These are phyloP conservation scores for Hydnomerulius pinastri DNA, from an alignment of 768 basidiomycete species.

Conservation along the genomic window DNA sequence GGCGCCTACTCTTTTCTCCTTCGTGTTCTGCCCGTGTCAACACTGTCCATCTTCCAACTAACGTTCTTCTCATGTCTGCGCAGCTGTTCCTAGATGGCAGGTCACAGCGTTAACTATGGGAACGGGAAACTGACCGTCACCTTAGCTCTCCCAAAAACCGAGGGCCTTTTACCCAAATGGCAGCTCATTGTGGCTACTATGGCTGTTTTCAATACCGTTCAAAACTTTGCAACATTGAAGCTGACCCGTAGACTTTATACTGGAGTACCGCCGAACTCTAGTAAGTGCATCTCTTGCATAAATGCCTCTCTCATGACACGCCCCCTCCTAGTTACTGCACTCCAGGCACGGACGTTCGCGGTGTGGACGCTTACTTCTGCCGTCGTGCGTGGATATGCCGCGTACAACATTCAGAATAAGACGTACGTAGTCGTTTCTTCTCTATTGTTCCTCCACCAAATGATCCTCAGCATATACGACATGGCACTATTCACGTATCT, in stretches of 20 bases:
- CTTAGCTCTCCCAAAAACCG: conserved; percentile 61
- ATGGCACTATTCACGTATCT: conserved; percentile 87
- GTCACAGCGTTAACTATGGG: no score
- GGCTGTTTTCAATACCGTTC: conserved; percentile 83
- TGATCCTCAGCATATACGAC: conserved; percentile 74
- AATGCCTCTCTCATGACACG: not conserved
- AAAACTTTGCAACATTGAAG: conserved; percentile 78
- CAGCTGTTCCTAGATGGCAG: conserved; percentile 27
- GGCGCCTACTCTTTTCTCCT: conserved; percentile 3
- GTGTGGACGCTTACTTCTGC: conserved; percentile 90
- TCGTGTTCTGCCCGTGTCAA: conserved; percentile 7
- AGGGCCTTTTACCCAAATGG: conserved; percentile 85
- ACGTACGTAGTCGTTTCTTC: conserved; percentile 49
- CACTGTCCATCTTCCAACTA: no score
- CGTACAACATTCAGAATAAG: conserved; percentile 85
- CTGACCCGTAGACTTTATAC: conserved; percentile 80
- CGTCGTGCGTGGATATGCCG: conserved; percentile 81
- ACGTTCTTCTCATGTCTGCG: conserved; percentile 4
- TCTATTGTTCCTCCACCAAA: conserved; percentile 13
- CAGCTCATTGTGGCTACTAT: conserved; percentile 77
- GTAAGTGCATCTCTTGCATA: conserved; percentile 27
- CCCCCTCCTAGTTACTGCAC: conserved; percentile 63
- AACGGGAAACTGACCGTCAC: not conserved
- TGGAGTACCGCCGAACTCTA: conserved; percentile 38
- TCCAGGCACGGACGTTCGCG: conserved; percentile 89